phyloP scores from a whole-genome alignment of 2,329 filamentous ascomycete genomes.

The Nothopassalora personata region DNA sequence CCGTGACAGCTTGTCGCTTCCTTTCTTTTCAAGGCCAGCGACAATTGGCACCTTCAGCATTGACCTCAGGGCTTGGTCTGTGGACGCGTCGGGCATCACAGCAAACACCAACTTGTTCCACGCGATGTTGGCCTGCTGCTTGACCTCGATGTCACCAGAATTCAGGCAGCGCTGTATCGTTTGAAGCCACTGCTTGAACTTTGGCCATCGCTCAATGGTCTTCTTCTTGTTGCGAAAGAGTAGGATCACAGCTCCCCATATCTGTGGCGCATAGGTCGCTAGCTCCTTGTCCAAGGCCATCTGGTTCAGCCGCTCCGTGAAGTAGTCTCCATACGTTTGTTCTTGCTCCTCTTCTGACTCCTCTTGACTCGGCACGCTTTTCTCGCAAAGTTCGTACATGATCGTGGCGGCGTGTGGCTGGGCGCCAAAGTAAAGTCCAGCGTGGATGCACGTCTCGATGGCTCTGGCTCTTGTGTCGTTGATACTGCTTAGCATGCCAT shows the following conservation, averaged over 20 bases:
- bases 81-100: conserved; percentile 58
- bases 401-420: conserved; percentile 63
- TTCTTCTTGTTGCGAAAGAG: conserved; percentile 61
- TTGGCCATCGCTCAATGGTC: conserved; percentile 61
- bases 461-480: conserved; percentile 72
- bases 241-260: conserved; percentile 80
- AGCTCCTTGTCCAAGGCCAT: conserved; percentile 60
- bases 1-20: conserved; percentile 44
- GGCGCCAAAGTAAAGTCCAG: conserved; percentile 62
- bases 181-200: conserved; percentile 67
- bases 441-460: conserved; percentile 66
- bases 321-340: conserved; percentile 62
- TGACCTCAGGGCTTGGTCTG: conserved; percentile 51
- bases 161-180: conserved; percentile 83
- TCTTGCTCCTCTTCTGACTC: conserved; percentile 39
- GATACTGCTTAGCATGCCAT: conserved; percentile 71
- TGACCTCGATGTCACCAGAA: conserved; percentile 63
- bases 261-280: conserved; percentile 67
- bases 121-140: conserved; percentile 71
- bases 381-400: conserved; percentile 58
- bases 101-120: conserved; percentile 82
- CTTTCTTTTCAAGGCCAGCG: conserved; percentile 63
- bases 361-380: not conserved
- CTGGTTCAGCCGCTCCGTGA: conserved; percentile 59
- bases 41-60: conserved; percentile 64